A percentile compares a stretch with the other conserved stretches of the same genome.
phyloP scores from a whole-genome alignment of 163 green algal species.

The Scenedesmus sp. region DNA sequence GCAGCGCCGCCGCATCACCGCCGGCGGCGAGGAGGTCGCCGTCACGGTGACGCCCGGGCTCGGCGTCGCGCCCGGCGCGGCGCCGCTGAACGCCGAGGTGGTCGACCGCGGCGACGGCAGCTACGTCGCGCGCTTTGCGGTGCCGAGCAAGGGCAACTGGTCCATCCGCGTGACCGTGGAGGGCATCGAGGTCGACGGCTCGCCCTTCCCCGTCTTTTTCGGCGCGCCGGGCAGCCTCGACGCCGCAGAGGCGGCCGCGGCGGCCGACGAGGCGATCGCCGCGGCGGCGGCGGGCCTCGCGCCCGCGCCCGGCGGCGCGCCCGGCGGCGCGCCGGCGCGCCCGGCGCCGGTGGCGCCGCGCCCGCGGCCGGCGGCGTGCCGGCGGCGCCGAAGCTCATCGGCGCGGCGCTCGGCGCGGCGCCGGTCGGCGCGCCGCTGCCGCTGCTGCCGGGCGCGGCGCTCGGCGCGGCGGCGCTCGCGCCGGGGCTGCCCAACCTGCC shows the following conservation, averaged over 20 bases:
- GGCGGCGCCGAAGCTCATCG: conserved; percentile 18
- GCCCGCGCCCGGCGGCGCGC: neutral
- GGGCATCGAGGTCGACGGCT: conserved; percentile 74
- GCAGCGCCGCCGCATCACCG: conserved; percentile 52
- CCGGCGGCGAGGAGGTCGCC: conserved; percentile 56
- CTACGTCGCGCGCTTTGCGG: conserved; percentile 82
- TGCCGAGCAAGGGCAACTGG: conserved; percentile 80
- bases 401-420: conserved; percentile 1
- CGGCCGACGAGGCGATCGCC: conserved; percentile 30
- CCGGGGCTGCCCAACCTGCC: no score
- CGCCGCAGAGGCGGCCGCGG: conserved; percentile 21
- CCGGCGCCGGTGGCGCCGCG: neutral
- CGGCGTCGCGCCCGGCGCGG: conserved; percentile 45
- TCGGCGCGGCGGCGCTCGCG: no score
- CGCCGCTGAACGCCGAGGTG: conserved; percentile 68
- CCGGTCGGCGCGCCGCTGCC: conserved; percentile 43
- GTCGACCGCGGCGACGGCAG: conserved; percentile 75
- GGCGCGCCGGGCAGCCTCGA: conserved; percentile 59
- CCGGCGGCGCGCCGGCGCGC: neutral
- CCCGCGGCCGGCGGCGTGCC: neutral
- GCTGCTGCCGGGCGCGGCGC: conserved; percentile 35
- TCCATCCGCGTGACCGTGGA: conserved; percentile 84
- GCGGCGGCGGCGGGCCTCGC: conserved; percentile 5
- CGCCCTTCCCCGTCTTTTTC: conserved; percentile 91
- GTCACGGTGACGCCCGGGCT: conserved; percentile 36